phyloP scores from a whole-genome alignment of 805 yeast genomes.

The Cyberlindnera lachancei region DNA sequence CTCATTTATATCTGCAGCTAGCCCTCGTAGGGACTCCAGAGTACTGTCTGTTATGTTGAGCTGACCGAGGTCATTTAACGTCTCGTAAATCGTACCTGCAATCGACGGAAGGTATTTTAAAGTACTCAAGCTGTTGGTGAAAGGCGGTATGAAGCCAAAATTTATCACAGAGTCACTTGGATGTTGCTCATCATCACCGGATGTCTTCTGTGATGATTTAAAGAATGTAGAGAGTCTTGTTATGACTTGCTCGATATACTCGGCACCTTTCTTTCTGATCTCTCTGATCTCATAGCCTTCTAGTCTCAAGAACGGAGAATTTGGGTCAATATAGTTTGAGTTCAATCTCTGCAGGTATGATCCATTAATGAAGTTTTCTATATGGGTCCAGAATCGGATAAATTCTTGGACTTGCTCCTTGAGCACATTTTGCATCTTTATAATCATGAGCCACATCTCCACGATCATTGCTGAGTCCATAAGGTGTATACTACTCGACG shows the following conservation, averaged over 20 bases:
- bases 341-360: slow-evolving; percentile 31
- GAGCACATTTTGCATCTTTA: slow-evolving; percentile 35
- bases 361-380: slow-evolving; percentile 47
- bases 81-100: slow-evolving; percentile 33
- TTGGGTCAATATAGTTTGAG: slow-evolving; percentile 22
- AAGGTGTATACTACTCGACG: slow-evolving; percentile 23
- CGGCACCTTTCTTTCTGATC: slow-evolving; percentile 32
- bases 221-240: slow-evolving; percentile 25
- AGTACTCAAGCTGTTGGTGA: slow-evolving; percentile 55
- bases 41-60: slow-evolving; percentile 33
- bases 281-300: slow-evolving; percentile 35
- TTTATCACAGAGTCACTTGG: slow-evolving; percentile 24
- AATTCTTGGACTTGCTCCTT: slow-evolving; percentile 32
- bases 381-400: slow-evolving; percentile 44
- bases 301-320: slow-evolving; percentile 32
- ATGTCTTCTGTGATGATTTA: slow-evolving; percentile 24
- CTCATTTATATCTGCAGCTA: slow-evolving; percentile 32
- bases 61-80: slow-evolving; percentile 37
- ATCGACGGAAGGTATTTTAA: slow-evolving; percentile 43
- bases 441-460: slow-evolving; percentile 52
- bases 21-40: slow-evolving; percentile 29
- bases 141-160: slow-evolving; percentile 57
- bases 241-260: slow-evolving; percentile 29
- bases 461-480: slow-evolving; percentile 47
- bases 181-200: slow-evolving; percentile 7